Base-by-base conservation (phyloP, 768 basidiomycete species). In the Leccinellum luteum region DNA sequence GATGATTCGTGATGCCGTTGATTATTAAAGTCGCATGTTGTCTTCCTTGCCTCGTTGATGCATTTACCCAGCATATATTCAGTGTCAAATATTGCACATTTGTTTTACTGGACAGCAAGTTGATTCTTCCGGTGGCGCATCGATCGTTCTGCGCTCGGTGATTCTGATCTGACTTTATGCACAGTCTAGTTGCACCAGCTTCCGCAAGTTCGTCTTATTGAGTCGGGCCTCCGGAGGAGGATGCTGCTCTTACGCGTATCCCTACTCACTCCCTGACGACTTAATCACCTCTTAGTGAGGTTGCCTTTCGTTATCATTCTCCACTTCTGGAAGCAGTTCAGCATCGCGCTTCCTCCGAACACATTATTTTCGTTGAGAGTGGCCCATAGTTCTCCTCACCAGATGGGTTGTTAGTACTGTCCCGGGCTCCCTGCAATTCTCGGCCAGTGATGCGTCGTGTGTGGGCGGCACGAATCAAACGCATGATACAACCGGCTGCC, bases 401-500 rank as follows among this genome's bases (percentile, higher is more conserved):
- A 38, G 17, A 17, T 38, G 35, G 3, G 3, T 38, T n/a, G 35
- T 38, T 38, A 7, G 17, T 17, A 35, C 17, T n/a, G 9, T 12
- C 30, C 30, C 30, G 30, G 1, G 10, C 30, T 31, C 30, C 30
- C 30, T 12, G 30, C 10, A 31, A 31, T 31, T 31, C 30, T 31
- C 30, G 9, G 30, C 30, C 30, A 12, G 30, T 31, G 30, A 31
- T 9, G 30, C 13, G 32, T 32, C 13, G 13, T 32, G 14, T 13
- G 32, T 32, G 32, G 12, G 14, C 14, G 13, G 5, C 84, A 75
- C 7, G 82, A 82, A 21, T 77, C 68, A 66, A 82, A 85, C 15
- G 62, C 63, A 51, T 73, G 73, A 32, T n/a, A n/a, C n/a, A n/a
- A n/a, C n/a, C n/a, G 34, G 35, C 17, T 35, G 35, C 34, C 32